Base-by-base conservation (phyloP, 169 alveolate genomes). In the Cryptosporidium tyzzeri region DNA sequence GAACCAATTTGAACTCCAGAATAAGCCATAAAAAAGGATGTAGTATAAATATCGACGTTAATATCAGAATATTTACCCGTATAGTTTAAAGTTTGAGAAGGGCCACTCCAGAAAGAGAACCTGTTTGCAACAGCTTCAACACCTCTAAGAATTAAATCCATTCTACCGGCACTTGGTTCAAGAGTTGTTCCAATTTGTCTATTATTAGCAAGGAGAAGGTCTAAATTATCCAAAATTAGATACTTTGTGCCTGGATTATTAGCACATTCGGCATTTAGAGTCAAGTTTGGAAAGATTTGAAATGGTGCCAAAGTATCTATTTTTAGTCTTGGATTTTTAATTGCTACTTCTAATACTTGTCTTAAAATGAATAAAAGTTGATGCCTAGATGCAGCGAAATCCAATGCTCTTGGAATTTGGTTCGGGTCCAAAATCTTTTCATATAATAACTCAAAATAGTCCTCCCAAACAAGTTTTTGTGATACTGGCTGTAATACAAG, bases 101-200 rank as follows among this genome's bases (percentile, higher is more conserved):
- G 89, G 2, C 86, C 86, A 53, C 51, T 73, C 89, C 89, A 80
- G 45, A 80, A 80, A 31, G 89, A 80, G 50, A 62, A 80, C 29
- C 89, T 58, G 65, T 80, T 80, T 10, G 69, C 89, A 23, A 80
- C 89, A 26, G 89, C 41, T 50, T 80, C 89, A 18, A 80, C 65
- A 14, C 89, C 89, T 37, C 89, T 80, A n/a, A 80, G 68, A 16
- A 80, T 45, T 6, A 44, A 29, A 23, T 69, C 69, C 89, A 80
- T 80, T 35, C 53, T 23, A 41, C 7, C 35, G 5, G 68, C 10
- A 33, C 89, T 80, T 62, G 89, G 89, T 26, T 61, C 50, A 9
- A 80, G 50, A 18, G 89, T 80, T 29, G 75, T 59, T 3, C 89
- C 89, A 61, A 80, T 59, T 3, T 37, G 31, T 23, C 33, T 62